Base-by-base conservation (phyloP, 495 filamentous ascomycete genomes). In the Usnea hakonensis region DNA sequence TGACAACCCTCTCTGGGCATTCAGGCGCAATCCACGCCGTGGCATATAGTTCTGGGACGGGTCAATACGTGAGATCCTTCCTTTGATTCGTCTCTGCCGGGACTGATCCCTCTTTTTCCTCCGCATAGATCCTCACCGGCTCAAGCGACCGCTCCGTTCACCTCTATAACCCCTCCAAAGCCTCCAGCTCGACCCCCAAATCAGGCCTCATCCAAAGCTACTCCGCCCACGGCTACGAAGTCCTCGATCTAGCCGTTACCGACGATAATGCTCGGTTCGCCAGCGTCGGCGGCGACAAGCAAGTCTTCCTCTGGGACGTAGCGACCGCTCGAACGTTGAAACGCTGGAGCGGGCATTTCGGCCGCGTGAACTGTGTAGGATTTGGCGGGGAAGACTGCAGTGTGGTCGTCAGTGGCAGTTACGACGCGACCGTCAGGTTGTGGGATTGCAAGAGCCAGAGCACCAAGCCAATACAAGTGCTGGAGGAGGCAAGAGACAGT, bases 271-370 rank as follows among this genome's bases (percentile, higher is more conserved):
- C 87, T 55, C 81, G 82, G 36, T 96, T 97, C 71, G 84, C 83
- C 28, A 89, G 84, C 46, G 83, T 85, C 4, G 94, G 94, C 70
- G 94, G 95, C 48, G 94, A 98, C 77, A 85, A 90, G 66, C 81
- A 80, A 67, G 90, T 95, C 6, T 95, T 96, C 70, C 81, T 95
- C 21, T 98, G 94, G 94, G 94, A 98, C 75, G 94, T 97, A 0
- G 75, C 84, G 7, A 87, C 87, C 7, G 90, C 87, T 11, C 75
- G 76, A 66, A 96, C 93, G 1, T 69, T 87, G 19, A 80, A 86
- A 35, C 80, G 93, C 36, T 95, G 91, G 78, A 79, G 77, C 35
- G 90, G 87, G 6, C 90, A 95, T 74, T 78, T 76, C 41, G 81
- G 82, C 21, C 76, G 90, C 32, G 78, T 98, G 38, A 95, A 97